Evolutionary conservation across 257 asterid species (phyloP), one percentile per base, ranked within the genome.

Genomic region (Solanum medicagineum): DNA sequence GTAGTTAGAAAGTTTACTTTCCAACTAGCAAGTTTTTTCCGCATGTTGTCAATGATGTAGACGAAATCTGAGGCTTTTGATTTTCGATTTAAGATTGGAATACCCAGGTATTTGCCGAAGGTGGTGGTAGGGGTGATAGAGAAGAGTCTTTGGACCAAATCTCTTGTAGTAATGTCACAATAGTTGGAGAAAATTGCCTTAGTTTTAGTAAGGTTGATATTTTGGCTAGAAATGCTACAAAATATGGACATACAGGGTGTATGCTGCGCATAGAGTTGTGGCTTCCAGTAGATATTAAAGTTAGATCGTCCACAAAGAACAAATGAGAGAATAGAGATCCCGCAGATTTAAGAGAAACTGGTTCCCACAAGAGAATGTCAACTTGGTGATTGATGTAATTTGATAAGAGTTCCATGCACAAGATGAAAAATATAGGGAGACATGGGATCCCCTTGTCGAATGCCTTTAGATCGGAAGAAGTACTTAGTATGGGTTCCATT

Each of bases 331-430:
- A 19, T 3, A 3, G 13, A 59, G 14, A 26, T 4, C 66, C 29
- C 4, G 0, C 10, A 0, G 0, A 4, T 8, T 4, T 10, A 3
- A 9, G 0, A n/a, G 26, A 8, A 10, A n/a, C 0, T 0, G 7
- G 14, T 9, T 59, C 7, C 29, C 7, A 20, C 6, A 7, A 6
- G 0, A n/a, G 66, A 11, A 4, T 20, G 10, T 59, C 29, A 0
- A 59, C 66, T 2, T 59, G 29, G 6, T 59, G 29, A 20, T 20
- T 20, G 9, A 59, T 59, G 11, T 20, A 20, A 7, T 4, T n/a
- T 1, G 66, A 59, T 20, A 59, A 10, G 0, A 59, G 13, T 9
- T 53, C 1, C 8, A 53, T 53, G 15, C 8, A 53, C 7, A 53
- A 14, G 15, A 53, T 53, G 15, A 13, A 5, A 15, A 32, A 32